These are phyloP conservation scores for Leishmania martiniquensis DNA, from an alignment of 208 protist genomes.

Conservation along the genomic window DNA sequence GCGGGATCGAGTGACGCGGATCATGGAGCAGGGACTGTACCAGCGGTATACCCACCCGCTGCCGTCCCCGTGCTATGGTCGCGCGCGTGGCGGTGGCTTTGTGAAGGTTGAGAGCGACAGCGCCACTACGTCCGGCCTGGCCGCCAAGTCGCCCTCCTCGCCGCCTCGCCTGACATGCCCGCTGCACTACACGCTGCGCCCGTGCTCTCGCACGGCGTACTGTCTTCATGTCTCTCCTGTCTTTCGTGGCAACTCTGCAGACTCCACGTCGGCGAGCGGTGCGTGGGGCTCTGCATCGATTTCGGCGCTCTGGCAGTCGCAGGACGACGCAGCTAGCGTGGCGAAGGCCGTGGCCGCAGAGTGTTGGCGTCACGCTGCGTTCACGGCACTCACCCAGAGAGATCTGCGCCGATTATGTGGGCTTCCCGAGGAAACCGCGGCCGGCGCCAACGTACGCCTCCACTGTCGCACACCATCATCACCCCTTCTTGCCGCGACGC, in stretches of 20 bases:
- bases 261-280: not conserved
- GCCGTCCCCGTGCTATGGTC: not conserved
- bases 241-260: not conserved
- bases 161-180: conserved; percentile 15
- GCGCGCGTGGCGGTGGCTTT: not conserved
- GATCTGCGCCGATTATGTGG: conserved; percentile 19
- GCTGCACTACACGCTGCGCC: conserved; percentile 27
- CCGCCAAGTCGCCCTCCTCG: not conserved
- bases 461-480: not conserved
- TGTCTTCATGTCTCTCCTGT: not conserved
- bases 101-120: not conserved
- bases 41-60: conserved; percentile 2
- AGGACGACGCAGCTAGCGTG: conserved; percentile 11
- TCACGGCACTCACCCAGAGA: conserved; percentile 5
- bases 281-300: not conserved
- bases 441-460: not conserved
- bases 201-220: conserved; percentile 24
- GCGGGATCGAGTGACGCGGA: not conserved
- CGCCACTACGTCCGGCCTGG: not conserved
- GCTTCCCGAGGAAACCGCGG: not conserved
- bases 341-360: conserved; percentile 16
- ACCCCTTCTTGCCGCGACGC: not conserved
- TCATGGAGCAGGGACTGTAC: conserved; percentile 17
- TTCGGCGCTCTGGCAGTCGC: conserved; percentile 6
- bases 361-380: conserved; percentile 30